phyloP scores from a whole-genome alignment of 2,329 filamentous ascomycete species.

The Aureobasidium lini region DNA sequence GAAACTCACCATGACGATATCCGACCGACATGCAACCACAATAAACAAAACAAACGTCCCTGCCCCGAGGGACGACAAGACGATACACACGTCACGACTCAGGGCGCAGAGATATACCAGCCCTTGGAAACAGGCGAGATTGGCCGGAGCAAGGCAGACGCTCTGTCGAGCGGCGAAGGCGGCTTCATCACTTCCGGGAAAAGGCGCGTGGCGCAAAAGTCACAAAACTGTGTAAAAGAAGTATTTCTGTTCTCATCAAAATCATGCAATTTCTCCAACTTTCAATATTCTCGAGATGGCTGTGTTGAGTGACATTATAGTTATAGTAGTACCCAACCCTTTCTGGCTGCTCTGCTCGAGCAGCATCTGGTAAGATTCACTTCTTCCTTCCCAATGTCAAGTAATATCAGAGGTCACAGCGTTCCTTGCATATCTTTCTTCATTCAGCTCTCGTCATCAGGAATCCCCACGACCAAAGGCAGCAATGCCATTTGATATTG shows the following conservation, averaged over 20 bases:
- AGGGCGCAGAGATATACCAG: neutral
- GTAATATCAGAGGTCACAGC: too few species aligned
- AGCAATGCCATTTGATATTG: too few species aligned
- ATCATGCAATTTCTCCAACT: neutral
- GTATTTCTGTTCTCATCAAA: neutral
- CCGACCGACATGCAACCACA: neutral
- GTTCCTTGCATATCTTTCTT: too few species aligned
- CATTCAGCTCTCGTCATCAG: too few species aligned
- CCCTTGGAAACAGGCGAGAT: neutral
- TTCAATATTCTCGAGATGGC: neutral
- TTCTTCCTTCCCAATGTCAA: too few species aligned
- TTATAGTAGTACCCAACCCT: too few species aligned
- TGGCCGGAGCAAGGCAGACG: neutral
- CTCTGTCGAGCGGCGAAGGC: neutral
- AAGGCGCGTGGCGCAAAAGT: neutral
- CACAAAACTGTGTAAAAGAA: slow-evolving; percentile 1
- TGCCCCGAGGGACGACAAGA: neutral
- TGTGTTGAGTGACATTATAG: neutral
- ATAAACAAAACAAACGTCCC: neutral
- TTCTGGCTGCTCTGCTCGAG: too few species aligned
- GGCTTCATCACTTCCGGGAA: neutral
- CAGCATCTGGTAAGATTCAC: too few species aligned
- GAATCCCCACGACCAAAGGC: too few species aligned
- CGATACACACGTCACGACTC: neutral
- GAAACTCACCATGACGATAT: neutral